A percentile compares a stretch with the other conserved stretches of the same genome.
These are phyloP conservation scores for Alternaria tenuissima DNA, from an alignment of 2,329 filamentous ascomycete genomes.

Conservation along the genomic window DNA sequence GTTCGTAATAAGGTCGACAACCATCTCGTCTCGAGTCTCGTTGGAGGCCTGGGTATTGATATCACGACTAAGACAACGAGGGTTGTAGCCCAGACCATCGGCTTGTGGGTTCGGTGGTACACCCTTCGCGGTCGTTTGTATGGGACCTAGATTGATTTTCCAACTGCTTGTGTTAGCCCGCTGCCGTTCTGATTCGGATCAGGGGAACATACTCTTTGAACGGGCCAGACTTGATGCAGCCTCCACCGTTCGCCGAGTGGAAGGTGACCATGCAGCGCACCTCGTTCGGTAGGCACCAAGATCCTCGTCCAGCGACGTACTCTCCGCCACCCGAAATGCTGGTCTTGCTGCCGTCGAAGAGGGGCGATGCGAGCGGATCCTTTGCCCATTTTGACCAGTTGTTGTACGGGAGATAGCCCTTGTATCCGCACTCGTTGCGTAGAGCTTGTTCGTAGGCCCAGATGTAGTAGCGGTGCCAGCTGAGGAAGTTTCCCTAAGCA, in stretches of 20 bases:
- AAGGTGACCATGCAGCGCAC: background rate
- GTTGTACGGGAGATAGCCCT: background rate
- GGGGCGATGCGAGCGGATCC: background rate
- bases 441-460: too few species aligned
- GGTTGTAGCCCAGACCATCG: background rate
- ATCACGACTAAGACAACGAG: background rate
- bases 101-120: background rate
- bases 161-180: background rate
- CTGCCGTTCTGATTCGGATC: background rate
- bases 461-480: too few species aligned
- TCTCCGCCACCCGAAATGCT: background rate
- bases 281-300: background rate
- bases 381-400: background rate
- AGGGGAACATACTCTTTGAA: background rate
- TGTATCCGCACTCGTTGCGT: background rate
- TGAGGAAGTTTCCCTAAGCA: too few species aligned
- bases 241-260: background rate
- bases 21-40: background rate
- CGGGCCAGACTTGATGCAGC: background rate
- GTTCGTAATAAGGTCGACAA: background rate
- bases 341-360: background rate
- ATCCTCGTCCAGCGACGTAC: background rate
- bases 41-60: background rate
- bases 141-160: background rate
- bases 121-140: background rate